Evolutionary conservation across 148 eudicot species (phyloP).

Genomic region (Chenopodium quinoa): DNA sequence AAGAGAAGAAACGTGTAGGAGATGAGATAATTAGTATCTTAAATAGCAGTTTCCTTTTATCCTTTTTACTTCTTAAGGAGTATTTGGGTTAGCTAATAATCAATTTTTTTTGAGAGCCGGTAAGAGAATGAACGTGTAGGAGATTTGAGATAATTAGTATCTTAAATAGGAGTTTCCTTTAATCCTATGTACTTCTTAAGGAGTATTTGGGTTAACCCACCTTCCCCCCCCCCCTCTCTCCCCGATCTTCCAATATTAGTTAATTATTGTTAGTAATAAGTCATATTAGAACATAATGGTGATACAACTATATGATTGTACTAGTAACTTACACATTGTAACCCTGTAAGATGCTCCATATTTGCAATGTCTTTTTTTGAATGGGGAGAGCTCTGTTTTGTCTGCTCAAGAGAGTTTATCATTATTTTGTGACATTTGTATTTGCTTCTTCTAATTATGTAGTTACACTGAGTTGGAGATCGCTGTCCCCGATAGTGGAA

Average conservation of each 20-base stretch:
- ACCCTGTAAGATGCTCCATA: neutral
- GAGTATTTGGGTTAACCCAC: neutral
- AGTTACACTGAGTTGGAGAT: constrained; percentile 89
- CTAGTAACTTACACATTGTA: neutral
- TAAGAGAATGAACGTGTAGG: no score
- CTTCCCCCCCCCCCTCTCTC: no score
- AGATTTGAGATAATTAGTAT: no score
- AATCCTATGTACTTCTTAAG: no score
- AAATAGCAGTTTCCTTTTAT: neutral
- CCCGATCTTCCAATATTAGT: neutral
- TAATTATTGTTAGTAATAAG: neutral
- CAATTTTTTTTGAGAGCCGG: no score
- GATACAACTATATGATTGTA: neutral
- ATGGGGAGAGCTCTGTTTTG: neutral
- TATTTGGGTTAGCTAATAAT: neutral
- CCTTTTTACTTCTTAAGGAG: neutral
- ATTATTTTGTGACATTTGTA: neutral
- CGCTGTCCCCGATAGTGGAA: constrained; percentile 78
- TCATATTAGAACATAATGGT: neutral
- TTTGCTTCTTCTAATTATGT: constrained; percentile 23
- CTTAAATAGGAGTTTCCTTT: no score
- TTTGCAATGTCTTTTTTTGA: neutral
- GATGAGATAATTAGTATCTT: neutral
- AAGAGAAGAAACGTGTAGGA: neutral
- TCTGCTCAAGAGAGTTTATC: neutral